Evolutionary conservation across 805 yeast species (phyloP).

Genomic region (Starmerella apicola): DNA sequence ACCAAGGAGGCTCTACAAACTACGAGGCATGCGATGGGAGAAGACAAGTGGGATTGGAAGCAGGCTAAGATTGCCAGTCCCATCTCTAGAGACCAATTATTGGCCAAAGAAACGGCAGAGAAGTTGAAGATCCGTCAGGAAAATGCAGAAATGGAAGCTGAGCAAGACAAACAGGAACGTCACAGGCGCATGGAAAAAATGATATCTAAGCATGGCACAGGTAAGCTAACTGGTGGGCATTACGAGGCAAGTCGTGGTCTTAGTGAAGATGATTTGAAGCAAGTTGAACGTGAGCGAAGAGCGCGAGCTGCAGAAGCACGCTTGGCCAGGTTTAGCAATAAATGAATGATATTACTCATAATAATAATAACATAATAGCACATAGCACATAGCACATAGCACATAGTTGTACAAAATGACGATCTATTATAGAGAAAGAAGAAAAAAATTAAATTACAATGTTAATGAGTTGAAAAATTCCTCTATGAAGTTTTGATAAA

Average conservation of each 20-base stretch:
- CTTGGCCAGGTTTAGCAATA: constrained; percentile 28
- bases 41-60: constrained; percentile 56
- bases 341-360: no score
- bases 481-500: no score
- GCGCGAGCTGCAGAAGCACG: constrained; percentile 96
- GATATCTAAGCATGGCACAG: constrained; percentile 21
- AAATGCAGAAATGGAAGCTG: constrained; percentile 16
- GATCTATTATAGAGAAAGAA: no score
- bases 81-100: constrained; percentile 26
- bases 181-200: constrained; percentile 21
- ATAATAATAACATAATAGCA: no score
- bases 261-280: constrained; percentile 58
- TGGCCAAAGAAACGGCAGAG: constrained; percentile 22
- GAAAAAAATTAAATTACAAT: no score
- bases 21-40: constrained; percentile 58
- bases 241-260: constrained; percentile 35
- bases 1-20: constrained; percentile 47
- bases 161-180: constrained; percentile 14
- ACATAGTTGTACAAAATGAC: no score
- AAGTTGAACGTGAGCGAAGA: constrained; percentile 82
- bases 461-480: no score
- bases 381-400: no score
- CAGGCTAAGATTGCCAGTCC: constrained; percentile 52
- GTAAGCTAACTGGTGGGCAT: constrained; percentile 19
- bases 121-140: constrained; percentile 18